Evolutionary conservation across 1,139 yeast species (phyloP).

Genomic region (Arxiozyma slooffiae): DNA sequence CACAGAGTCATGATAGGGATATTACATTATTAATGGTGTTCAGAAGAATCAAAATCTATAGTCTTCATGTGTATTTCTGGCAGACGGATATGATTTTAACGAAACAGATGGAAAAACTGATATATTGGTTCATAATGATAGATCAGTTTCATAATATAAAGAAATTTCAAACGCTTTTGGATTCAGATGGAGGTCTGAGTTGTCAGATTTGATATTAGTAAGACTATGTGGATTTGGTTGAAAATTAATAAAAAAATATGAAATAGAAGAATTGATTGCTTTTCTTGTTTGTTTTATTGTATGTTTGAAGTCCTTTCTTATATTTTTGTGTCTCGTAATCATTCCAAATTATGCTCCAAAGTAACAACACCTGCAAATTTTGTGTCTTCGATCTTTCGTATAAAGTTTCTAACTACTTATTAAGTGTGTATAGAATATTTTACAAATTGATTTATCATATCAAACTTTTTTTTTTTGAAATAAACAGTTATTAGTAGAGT

Average conservation of each 20-base stretch:
- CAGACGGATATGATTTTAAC: slow-evolving; percentile 86
- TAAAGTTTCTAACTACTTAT: slow-evolving; percentile 51
- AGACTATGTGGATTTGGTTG: no score
- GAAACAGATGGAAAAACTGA: slow-evolving; percentile 83
- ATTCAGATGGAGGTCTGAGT: slow-evolving; percentile 95
- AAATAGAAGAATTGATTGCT: background rate
- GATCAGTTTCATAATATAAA: slow-evolving; percentile 80
- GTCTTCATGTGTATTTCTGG: slow-evolving; percentile 97
- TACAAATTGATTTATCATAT: slow-evolving; percentile 36
- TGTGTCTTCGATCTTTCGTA: slow-evolving; percentile 45
- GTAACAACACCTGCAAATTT: slow-evolving; percentile 48
- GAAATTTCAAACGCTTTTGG: slow-evolving; percentile 94
- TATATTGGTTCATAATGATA: slow-evolving; percentile 78
- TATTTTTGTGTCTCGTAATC: slow-evolving; percentile 6
- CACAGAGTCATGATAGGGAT: slow-evolving; percentile 45
- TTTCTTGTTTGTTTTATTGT: no score
- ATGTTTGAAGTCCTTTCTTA: background rate
- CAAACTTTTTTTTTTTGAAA: slow-evolving; percentile 21
- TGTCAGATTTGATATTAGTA: slow-evolving; percentile 86
- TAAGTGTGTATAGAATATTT: slow-evolving; percentile 64
- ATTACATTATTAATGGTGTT: slow-evolving; percentile 85
- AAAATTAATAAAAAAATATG: slow-evolving; percentile 43
- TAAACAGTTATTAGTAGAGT: slow-evolving; percentile 36
- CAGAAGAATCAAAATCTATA: slow-evolving; percentile 96
- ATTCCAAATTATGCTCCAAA: slow-evolving; percentile 39